Conservation (phyloP, 345 rosid species). For the Hirschfeldia incana region DNA sequence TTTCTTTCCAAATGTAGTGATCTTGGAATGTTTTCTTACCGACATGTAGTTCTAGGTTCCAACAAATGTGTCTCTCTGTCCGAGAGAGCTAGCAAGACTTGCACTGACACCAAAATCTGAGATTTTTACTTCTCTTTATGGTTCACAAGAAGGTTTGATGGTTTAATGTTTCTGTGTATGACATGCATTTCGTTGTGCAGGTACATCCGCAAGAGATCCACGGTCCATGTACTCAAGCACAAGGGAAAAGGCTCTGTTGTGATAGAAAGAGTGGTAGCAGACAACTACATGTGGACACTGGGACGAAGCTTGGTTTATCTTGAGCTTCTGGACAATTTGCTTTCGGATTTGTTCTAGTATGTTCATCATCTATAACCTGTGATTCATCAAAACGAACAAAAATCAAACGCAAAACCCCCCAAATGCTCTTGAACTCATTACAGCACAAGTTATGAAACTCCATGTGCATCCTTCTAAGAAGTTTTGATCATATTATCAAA, state of each 20-base stretch:
- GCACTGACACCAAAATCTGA: slow-evolving; percentile 75
- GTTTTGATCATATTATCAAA: too few species aligned
- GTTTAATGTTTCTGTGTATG: slow-evolving; percentile 86
- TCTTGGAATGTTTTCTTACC: slow-evolving; percentile 49
- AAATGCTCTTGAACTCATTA: slow-evolving; percentile 2
- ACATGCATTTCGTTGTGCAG: slow-evolving; percentile 85
- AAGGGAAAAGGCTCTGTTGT: slow-evolving; percentile 92
- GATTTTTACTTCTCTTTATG: slow-evolving; percentile 45
- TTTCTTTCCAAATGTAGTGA: neutral
- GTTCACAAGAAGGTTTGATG: slow-evolving; percentile 82
- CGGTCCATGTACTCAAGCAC: slow-evolving; percentile 98
- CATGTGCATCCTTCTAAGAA: too few species aligned
- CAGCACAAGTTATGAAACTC: too few species aligned
- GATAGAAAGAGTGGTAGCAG: slow-evolving; percentile 93
- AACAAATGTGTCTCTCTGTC: slow-evolving; percentile 87
- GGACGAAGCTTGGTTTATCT: slow-evolving; percentile 84
- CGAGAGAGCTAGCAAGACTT: slow-evolving; percentile 73
- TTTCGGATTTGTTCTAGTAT: slow-evolving; percentile 93
- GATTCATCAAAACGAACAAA: slow-evolving; percentile 8
- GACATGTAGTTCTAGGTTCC: slow-evolving; percentile 94
- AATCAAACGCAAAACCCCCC: neutral
- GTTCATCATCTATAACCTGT: slow-evolving; percentile 95
- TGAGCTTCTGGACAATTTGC: slow-evolving; percentile 92
- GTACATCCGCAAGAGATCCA: slow-evolving; percentile 88
- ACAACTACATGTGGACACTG: slow-evolving; percentile 83